Conservation (phyloP, 2,329 filamentous ascomycete genomes). For the Monilinia vaccinii-corymbosi region DNA sequence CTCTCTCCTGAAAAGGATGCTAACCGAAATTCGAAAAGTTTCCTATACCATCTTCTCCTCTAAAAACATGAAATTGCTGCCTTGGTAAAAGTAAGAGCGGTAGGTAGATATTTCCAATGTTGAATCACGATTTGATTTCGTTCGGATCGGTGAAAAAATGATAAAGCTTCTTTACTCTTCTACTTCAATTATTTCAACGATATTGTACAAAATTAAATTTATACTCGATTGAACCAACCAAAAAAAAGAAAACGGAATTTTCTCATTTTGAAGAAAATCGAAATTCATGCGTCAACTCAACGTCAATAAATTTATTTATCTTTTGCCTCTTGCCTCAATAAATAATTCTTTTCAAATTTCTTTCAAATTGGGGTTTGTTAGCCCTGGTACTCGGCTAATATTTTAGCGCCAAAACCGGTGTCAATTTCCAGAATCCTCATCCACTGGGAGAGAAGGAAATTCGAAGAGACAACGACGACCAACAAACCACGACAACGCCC, state of each 20-base stretch:
- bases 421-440: constrained; percentile 6
- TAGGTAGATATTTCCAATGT: not conserved
- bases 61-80: not conserved
- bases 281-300: not conserved
- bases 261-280: not conserved
- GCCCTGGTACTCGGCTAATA: constrained; percentile 20
- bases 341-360: constrained; percentile 11
- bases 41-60: not conserved
- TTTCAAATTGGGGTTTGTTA: constrained; percentile 15
- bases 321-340: too few species aligned
- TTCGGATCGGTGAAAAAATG: not conserved
- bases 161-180: not conserved
- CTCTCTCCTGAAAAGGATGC: not conserved
- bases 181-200: not conserved
- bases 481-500: constrained; percentile 28
- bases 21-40: not conserved
- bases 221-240: not conserved
- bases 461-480: constrained; percentile 16
- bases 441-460: constrained; percentile 9
- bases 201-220: not conserved
- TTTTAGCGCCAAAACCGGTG: constrained; percentile 4
- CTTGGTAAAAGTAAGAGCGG: not conserved
- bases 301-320: too few species aligned
- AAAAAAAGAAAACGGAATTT: not conserved
- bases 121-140: not conserved